Percentiles rank a stretch among this genome's conserved stretches.
Evolutionary conservation across 495 filamentous ascomycete species (phyloP).

Genomic region (Penicillium cataractarum): DNA sequence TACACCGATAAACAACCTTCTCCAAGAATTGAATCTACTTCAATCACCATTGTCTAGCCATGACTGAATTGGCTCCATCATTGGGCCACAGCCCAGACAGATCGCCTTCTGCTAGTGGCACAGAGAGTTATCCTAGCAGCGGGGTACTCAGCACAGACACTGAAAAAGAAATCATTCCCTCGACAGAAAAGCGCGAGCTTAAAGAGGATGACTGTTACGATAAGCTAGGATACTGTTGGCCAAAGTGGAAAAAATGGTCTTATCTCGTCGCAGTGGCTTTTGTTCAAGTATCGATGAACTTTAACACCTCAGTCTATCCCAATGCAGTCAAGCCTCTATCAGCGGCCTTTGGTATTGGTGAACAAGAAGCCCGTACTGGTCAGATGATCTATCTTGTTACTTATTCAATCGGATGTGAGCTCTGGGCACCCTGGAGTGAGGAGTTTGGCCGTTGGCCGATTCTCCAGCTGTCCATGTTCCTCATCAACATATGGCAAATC

Average conservation of each 20-base stretch:
- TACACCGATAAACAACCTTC: neutral
- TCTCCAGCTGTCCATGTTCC: slow-evolving; percentile 66
- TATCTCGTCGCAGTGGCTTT: slow-evolving; percentile 70
- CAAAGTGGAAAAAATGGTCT: slow-evolving; percentile 72
- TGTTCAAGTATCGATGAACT: slow-evolving; percentile 82
- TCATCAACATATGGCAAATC: slow-evolving; percentile 76
- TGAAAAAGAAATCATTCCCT: slow-evolving; percentile 11
- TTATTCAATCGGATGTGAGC: slow-evolving; percentile 78
- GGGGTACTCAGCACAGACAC: neutral
- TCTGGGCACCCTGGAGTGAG: slow-evolving; percentile 82
- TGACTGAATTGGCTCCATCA: neutral
- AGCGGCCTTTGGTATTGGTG: slow-evolving; percentile 61
- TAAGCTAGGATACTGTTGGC: slow-evolving; percentile 65
- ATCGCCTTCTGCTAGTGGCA: neutral
- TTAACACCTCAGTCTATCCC: slow-evolving; percentile 49
- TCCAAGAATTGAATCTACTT: neutral
- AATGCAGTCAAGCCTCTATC: slow-evolving; percentile 57
- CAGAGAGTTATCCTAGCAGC: neutral
- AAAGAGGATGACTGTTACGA: slow-evolving; percentile 66
- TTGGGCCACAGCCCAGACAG: neutral
- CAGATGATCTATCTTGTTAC: slow-evolving; percentile 71
- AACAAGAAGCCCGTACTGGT: slow-evolving; percentile 63
- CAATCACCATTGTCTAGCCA: neutral
- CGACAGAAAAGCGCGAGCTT: slow-evolving; percentile 59
- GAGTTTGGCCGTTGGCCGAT: slow-evolving; percentile 74